These are phyloP conservation scores for Trypanosoma scelopori DNA, from an alignment of 208 protist genomes.

Conservation along the genomic window DNA sequence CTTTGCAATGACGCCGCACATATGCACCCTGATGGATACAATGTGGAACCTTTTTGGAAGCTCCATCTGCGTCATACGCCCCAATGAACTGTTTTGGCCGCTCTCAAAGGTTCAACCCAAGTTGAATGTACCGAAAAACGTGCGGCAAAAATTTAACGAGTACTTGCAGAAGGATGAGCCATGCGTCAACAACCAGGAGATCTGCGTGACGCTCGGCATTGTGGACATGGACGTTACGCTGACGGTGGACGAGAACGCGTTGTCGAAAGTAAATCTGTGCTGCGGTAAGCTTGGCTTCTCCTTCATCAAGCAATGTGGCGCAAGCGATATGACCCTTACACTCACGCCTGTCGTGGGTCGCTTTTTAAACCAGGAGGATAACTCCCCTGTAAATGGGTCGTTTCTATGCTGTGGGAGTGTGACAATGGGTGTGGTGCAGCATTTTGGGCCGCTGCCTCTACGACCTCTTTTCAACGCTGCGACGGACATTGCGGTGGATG, in stretches of 20 bases:
- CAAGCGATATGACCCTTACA: conserved; percentile 55
- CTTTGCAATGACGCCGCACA: conserved; percentile 62
- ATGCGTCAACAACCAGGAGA: conserved; percentile 65
- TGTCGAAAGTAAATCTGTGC: conserved; percentile 24
- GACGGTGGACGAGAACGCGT: background rate
- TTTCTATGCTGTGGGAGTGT: conserved; percentile 62
- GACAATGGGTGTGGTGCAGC: conserved; percentile 48
- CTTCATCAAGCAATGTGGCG: conserved; percentile 65
- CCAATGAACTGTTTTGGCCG: conserved; percentile 87
- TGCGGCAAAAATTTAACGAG: conserved; percentile 69
- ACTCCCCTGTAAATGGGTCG: background rate
- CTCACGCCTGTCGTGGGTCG: conserved; percentile 52
- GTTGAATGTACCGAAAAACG: conserved; percentile 66
- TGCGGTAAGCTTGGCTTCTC: conserved; percentile 55
- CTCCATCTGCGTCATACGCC: conserved; percentile 55
- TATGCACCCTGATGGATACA: conserved; percentile 55
- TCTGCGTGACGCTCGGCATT: conserved; percentile 51
- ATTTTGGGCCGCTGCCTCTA: conserved; percentile 78
- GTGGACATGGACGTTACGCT: conserved; percentile 47
- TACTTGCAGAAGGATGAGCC: conserved; percentile 64
- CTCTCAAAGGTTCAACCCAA: conserved; percentile 77
- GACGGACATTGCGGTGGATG: conserved; percentile 53
- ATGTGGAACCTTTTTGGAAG: conserved; percentile 78
- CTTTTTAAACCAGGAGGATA: conserved; percentile 26
- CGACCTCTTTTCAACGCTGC: conserved; percentile 70